A percentile compares a stretch with the other conserved stretches of the same genome.
phyloP scores from a whole-genome alignment of 1,284 basidiomycete genomes.

The Melampsora americana region DNA sequence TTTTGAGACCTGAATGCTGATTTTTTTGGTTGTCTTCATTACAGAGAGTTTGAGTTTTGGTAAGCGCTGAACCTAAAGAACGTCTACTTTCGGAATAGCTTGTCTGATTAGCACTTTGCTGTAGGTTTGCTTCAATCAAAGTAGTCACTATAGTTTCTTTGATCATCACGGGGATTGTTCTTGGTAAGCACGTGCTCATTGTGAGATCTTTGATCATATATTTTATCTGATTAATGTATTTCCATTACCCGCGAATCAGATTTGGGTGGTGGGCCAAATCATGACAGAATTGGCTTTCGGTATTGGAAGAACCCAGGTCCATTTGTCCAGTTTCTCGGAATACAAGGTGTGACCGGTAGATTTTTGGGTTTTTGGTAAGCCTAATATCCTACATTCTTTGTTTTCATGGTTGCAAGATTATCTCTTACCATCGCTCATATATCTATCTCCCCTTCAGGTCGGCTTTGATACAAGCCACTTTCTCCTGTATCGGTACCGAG shows the following conservation, averaged over 20 bases:
- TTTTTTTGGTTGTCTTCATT: constrained; percentile 13
- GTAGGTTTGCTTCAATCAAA: constrained; percentile 41
- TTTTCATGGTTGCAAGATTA: background rate
- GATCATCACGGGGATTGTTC: constrained; percentile 32
- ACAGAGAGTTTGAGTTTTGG: constrained; percentile 43
- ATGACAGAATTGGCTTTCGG: constrained; percentile 56
- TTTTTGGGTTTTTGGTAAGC: constrained; percentile 60
- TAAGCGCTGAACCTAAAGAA: constrained; percentile 9
- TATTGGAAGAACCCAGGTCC: constrained; percentile 59
- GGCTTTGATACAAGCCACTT: constrained; percentile 56
- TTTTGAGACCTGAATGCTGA: too few species aligned
- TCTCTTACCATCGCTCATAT: background rate
- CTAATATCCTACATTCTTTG: background rate
- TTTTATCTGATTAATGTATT: background rate
- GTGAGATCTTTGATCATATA: background rate
- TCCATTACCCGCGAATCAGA: constrained; percentile 61
- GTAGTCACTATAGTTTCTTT: constrained; percentile 37
- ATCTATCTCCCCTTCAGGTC: constrained; percentile 51
- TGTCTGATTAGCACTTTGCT: background rate
- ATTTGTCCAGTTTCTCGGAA: constrained; percentile 53
- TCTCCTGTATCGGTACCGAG: constrained; percentile 55
- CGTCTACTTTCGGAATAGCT: background rate
- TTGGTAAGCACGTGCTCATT: constrained; percentile 16
- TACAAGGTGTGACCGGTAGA: constrained; percentile 54
- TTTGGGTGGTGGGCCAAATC: constrained; percentile 55